Evolutionary conservation across 108 stramenopile species (phyloP).

Genomic region (Nannochloropsis granulata): DNA sequence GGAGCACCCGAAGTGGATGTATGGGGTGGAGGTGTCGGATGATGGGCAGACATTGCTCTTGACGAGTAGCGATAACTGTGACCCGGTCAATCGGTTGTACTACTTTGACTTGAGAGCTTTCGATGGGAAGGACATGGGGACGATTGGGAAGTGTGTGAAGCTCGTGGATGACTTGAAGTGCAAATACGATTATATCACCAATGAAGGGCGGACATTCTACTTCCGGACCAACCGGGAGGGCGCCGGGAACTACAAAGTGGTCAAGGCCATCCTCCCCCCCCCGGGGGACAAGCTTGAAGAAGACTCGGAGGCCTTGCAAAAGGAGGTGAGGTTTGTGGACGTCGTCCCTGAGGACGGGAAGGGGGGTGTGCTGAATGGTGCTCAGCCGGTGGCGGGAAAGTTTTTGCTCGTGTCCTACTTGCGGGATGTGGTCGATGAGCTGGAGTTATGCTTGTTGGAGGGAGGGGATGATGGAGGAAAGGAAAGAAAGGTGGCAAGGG

Average conservation of each 20-base stretch:
- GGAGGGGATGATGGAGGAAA: neutral
- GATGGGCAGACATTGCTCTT: slow-evolving; percentile 10
- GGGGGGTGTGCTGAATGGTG: slow-evolving; percentile 9
- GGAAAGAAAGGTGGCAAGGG: neutral
- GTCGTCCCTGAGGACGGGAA: neutral
- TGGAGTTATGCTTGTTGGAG: slow-evolving; percentile 11
- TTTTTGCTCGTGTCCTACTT: slow-evolving; percentile 5
- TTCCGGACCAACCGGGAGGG: slow-evolving; percentile 19
- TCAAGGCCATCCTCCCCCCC: slow-evolving; percentile 14
- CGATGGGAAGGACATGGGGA: slow-evolving; percentile 9
- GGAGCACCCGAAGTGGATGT: slow-evolving; percentile 12
- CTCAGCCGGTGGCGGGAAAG: slow-evolving; percentile 2
- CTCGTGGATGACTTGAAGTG: slow-evolving; percentile 34
- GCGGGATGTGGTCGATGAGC: slow-evolving; percentile 3
- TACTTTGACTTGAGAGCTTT: slow-evolving; percentile 16
- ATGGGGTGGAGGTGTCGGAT: slow-evolving; percentile 2
- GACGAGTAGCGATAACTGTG: slow-evolving; percentile 25
- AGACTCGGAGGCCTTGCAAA: slow-evolving; percentile 1
- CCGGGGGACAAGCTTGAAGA: slow-evolving; percentile 8
- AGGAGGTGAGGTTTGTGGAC: neutral
- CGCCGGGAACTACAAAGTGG: neutral
- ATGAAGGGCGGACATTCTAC: slow-evolving; percentile 33
- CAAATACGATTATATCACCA: slow-evolving; percentile 27
- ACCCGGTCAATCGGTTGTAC: slow-evolving; percentile 38
- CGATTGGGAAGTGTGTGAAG: slow-evolving; percentile 14